Percentiles rank a stretch among this genome's conserved stretches.
Evolutionary conservation across 352 stramenopile species (phyloP).

Genomic region (Globisporangium uncinulatum): DNA sequence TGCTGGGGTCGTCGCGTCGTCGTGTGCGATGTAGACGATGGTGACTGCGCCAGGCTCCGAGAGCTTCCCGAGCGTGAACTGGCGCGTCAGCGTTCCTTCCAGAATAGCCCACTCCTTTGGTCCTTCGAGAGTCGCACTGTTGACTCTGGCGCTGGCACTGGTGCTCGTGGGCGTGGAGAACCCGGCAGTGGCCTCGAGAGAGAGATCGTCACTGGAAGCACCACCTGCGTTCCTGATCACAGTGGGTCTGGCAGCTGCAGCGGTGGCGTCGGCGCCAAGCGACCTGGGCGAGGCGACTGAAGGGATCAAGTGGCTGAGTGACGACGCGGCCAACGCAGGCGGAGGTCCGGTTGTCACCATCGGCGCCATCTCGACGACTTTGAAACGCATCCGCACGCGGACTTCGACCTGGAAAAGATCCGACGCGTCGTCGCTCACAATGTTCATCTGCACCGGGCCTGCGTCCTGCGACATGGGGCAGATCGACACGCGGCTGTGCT

Average conservation of each 20-base stretch:
- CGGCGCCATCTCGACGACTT: constrained; percentile 48
- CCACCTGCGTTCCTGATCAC: not conserved
- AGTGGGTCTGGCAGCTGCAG: not conserved
- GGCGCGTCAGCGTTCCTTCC: constrained; percentile 44
- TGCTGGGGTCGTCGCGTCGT: not conserved
- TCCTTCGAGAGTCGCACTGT: constrained; percentile 10
- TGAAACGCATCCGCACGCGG: constrained; percentile 70
- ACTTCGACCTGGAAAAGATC: constrained; percentile 47
- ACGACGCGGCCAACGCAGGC: constrained; percentile 1
- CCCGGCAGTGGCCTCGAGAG: not conserved
- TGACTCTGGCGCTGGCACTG: not conserved
- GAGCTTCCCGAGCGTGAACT: constrained; percentile 52
- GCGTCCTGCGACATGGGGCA: constrained; percentile 66
- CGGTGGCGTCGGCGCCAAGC: not conserved
- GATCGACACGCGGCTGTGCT: constrained; percentile 50
- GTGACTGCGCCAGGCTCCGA: constrained; percentile 44
- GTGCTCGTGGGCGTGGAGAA: not conserved
- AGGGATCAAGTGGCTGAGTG: not conserved
- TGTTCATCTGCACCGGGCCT: constrained; percentile 47
- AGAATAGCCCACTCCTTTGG: constrained; percentile 47
- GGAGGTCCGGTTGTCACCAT: constrained; percentile 10
- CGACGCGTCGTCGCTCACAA: constrained; percentile 15
- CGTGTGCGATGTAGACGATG: constrained; percentile 26
- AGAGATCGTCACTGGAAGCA: not conserved
- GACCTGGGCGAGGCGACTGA: too few relatives aligned